These are phyloP conservation scores for Colletotrichum viniferum DNA, from an alignment of 2,329 filamentous ascomycete species.

Conservation along the genomic window DNA sequence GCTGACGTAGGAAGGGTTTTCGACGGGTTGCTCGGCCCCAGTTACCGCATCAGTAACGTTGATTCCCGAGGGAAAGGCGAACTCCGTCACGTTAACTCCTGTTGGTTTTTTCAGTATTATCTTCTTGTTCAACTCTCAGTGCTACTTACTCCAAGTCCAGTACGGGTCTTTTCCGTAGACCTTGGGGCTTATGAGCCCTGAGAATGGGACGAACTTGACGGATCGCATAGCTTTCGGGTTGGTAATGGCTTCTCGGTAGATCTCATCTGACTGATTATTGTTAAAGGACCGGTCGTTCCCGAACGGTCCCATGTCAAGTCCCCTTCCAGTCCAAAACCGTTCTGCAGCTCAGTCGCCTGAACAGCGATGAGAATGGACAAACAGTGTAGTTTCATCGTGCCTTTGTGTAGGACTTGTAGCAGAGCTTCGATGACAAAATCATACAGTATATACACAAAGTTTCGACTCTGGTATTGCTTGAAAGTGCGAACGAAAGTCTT, in stretches of 20 bases:
- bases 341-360: background rate
- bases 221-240: background rate
- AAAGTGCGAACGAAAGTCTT: background rate
- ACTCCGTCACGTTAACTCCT: slow-evolving; percentile 3
- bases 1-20: background rate
- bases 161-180: background rate
- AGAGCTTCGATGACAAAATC: background rate
- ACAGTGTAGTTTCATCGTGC: too few species aligned
- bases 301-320: background rate
- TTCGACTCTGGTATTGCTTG: background rate
- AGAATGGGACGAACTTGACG: background rate
- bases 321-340: background rate
- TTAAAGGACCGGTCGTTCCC: background rate
- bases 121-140: too few species aligned
- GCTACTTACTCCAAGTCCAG: slow-evolving; percentile 1
- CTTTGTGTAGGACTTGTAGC: background rate
- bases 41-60: background rate
- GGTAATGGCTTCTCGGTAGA: background rate
- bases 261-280: background rate
- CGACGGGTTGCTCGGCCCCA: background rate
- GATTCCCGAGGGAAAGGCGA: background rate
- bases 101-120: background rate
- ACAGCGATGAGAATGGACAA: background rate
- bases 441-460: background rate
- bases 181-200: background rate